A percentile compares a stretch with the other conserved stretches of the same genome.
Conservation (phyloP, 768 basidiomycete genomes). For the Boletus barrowsii region DNA sequence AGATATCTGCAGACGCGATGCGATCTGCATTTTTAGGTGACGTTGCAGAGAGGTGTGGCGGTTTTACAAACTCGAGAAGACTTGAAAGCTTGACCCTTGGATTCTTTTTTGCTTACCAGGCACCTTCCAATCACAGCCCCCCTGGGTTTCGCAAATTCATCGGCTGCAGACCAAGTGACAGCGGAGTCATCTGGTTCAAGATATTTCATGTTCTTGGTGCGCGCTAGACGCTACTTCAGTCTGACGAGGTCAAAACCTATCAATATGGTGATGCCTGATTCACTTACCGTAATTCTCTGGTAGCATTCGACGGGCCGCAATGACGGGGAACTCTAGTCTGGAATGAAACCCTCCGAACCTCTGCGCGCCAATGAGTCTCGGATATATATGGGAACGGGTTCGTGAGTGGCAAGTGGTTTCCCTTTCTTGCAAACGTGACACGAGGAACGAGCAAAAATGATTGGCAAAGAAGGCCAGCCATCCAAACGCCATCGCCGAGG, state of each 20-base stretch:
- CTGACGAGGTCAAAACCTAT: no score
- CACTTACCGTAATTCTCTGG: neutral
- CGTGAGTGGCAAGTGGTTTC: conserved; percentile 7
- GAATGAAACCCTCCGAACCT: neutral
- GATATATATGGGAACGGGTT: conserved; percentile 11
- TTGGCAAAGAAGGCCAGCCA: conserved; percentile 6
- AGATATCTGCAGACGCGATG: neutral
- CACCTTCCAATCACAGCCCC: neutral
- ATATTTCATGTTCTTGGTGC: neutral
- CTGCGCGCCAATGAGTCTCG: conserved; percentile 8
- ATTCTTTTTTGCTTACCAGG: neutral
- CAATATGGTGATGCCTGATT: no score
- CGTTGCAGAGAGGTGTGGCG: neutral
- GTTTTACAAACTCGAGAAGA: neutral
- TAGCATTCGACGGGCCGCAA: neutral
- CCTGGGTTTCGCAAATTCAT: no score
- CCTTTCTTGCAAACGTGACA: conserved; percentile 1
- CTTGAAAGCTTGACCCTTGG: neutral
- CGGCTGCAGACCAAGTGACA: no score
- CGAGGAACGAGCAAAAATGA: neutral
- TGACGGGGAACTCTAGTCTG: neutral
- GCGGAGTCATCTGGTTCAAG: no score
- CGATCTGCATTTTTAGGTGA: neutral
- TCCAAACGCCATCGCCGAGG: conserved; percentile 21
- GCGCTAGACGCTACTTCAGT: no score